Evolutionary conservation across 2,329 filamentous ascomycete species (phyloP), one percentile per base, ranked within the genome.

Genomic region (Davidsoniella australis): DNA sequence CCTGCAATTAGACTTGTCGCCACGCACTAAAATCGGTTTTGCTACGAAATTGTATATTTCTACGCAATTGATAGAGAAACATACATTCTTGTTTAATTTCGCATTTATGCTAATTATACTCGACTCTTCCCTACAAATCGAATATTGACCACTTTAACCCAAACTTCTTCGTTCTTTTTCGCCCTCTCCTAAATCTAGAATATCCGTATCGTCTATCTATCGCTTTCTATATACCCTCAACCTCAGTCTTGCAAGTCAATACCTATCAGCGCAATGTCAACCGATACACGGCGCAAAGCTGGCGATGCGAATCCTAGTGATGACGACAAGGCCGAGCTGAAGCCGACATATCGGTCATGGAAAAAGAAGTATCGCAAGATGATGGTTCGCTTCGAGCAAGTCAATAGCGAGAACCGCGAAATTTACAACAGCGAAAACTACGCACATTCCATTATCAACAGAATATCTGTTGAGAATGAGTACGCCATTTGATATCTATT

Each of bases 291-390:
- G 47, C 51, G 51, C 47, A 53, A 49, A 43, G 26, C 51, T 3
- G 48, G 41, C 18, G 51, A 53, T 36, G n/a, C 24, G 37, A 41
- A 37, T 9, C 40, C 45, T 12, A 39, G 37, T 10, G 39, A 41
- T 33, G 52, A 50, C 14, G 29, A 45, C 20, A 71, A 53, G 67
- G 68, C 41, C 51, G 68, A 71, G 57, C 59, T 62, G 50, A 72
- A 67, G 63, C 69, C 66, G 58, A 73, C 68, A 3, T 77, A 80
- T 63, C 80, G 76, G 60, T 82, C 77, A 41, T 82, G 73, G 71
- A 86, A 85, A 74, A 94, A 94, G 68, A 98, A 98, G 70, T 98
- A 93, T 64, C 82, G 83, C 58, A 93, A 93, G 72, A 85, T 91
- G 78, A 80, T 82, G 65, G 72, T 82, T 61, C 70, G 72, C 24